These are phyloP conservation scores for Penicillium angulare DNA, from an alignment of 495 filamentous ascomycete species.

Conservation along the genomic window DNA sequence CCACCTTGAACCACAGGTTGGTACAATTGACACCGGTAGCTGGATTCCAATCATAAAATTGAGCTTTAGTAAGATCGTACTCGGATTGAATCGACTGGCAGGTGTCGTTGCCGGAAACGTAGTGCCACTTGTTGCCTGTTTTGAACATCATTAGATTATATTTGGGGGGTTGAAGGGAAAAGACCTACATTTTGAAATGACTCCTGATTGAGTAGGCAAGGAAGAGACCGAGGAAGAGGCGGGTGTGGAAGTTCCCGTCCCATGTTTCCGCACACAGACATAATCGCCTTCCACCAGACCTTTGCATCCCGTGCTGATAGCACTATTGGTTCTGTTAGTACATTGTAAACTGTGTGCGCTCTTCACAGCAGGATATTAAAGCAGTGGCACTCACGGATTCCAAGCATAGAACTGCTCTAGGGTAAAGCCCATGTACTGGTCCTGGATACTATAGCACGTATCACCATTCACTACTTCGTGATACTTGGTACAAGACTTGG, in stretches of 20 bases:
- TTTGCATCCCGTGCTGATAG: background rate
- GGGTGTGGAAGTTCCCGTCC: background rate
- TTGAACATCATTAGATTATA: no score
- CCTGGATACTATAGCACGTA: background rate
- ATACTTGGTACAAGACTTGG: background rate
- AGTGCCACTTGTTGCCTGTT: no score
- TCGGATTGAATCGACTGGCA: background rate
- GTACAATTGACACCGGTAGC: background rate
- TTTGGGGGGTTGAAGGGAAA: no score
- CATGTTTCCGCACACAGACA: background rate
- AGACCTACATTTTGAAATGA: no score
- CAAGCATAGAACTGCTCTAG: background rate
- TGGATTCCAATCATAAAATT: slow-evolving; percentile 4
- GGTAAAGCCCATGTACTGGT: background rate
- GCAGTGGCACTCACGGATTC: background rate
- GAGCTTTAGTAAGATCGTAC: background rate
- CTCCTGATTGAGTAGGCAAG: no score
- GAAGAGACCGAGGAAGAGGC: background rate
- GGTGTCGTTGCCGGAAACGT: no score
- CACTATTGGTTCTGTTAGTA: background rate
- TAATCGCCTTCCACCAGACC: background rate
- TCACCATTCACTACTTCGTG: background rate
- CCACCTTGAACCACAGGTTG: background rate
- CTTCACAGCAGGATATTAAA: background rate
- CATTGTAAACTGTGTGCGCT: background rate